Base-by-base conservation (phyloP, 2,329 filamentous ascomycete species). In the Drechslerella stenobrocha region DNA sequence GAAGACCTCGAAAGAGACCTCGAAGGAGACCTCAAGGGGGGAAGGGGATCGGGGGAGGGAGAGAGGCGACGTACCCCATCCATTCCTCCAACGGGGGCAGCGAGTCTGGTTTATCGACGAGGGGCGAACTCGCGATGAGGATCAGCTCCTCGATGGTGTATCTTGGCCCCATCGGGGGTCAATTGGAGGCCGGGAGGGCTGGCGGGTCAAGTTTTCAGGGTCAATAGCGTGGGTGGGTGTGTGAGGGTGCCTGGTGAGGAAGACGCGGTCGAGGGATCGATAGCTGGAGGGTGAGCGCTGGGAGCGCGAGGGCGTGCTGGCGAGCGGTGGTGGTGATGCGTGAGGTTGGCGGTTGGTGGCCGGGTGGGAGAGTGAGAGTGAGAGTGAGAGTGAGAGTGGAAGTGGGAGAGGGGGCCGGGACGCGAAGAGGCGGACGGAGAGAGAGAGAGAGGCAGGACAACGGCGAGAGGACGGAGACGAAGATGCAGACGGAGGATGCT, bases 41-140 rank as follows among this genome's bases (percentile, higher is more conserved):
- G 52, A 34, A 53, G 37, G 53, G 52, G 51, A n/a, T n/a, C n/a
- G n/a, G n/a, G n/a, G n/a, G n/a, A n/a, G n/a, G n/a, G n/a, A n/a
- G n/a, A n/a, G n/a, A n/a, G n/a, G n/a, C n/a, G n/a, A 52, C 70
- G 64, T 69, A 80, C 76, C 82, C 81, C 80, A 82, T 80, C 81
- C 81, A 83, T 77, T 82, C 80, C 74, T 81, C 79, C 72, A 82
- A 81, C 52, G 80, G 78, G 30, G 81, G 81, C n/a, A 83, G 75
- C 35, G 78, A 77, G 70, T 80, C 79, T 18, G 81, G 81, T 73
- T 81, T 82, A 70, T 77, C 75, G 26, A 81, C 78, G 2, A 82
- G 76, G 20, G 80, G 81, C 44, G 81, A 82, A 52, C 78, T 74
- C 69, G 77, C 76, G 45, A 83, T 75, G 69, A 74, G 74, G 53